Base-by-base conservation (phyloP, 306 rosid genomes). In the Fragaria vesca region DNA sequence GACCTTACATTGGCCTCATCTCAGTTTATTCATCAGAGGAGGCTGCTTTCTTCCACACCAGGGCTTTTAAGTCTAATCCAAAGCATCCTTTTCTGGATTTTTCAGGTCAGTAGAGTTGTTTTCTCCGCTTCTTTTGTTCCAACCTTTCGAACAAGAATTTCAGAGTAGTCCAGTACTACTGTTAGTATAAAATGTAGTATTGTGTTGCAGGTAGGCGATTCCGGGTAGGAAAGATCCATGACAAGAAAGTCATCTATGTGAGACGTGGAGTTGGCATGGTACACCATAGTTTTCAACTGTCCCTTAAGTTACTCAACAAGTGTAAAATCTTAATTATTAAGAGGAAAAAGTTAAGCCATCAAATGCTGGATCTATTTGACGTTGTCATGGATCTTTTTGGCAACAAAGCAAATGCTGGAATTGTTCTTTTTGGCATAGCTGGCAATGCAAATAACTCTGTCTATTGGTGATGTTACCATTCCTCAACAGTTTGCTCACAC, bases 401-500 rank as follows among this genome's bases (percentile, higher is more conserved):
- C 2, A 87, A 74, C 89, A 47, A 89, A 89, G 34, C 87, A 85
- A 26, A 81, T 89, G 83, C n/a, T 8, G 93, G 93, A 42, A 81
- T 87, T 26, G 21, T 87, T 55, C 93, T 87, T 57, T 87, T 85
- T 68, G 90, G 93, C 2, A 87, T 87, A 66, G 81, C 86, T 28
- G 89, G 93, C 7, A 89, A 77, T 55, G 79, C 79, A 43, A 87
- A 87, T 61, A 65, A 60, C 43, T 89, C 90, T 32, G 88, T 83
- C 85, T 63, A 83, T 87, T 43, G 88, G 87, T 34, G 89, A 85
- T 79, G 85, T 87, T 21, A 68, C 84, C 66, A 83, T 87, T 71
- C 89, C 89, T 1, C 78, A 81, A 13, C 82, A 87, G 61, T 71
- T 87, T 68, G 48, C 57, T 46, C 54, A 86, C 76, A 78, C 90